Conservation (phyloP, 1,284 basidiomycete species). For the Ustilago xerochloae region DNA sequence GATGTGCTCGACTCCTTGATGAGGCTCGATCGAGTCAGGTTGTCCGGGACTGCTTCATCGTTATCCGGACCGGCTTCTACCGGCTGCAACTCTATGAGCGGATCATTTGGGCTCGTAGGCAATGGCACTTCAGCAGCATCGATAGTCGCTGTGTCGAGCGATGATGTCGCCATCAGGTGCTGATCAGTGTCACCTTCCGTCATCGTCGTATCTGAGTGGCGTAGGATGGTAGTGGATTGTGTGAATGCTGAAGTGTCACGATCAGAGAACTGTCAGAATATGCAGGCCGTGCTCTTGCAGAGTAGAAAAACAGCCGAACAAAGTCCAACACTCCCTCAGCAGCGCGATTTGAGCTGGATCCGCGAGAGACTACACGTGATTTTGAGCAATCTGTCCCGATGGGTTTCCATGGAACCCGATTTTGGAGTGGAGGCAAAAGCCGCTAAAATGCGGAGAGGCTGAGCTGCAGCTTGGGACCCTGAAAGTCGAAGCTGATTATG, state of each 20-base stretch:
- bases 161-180: neutral
- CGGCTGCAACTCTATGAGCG: constrained; percentile 1
- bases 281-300: neutral
- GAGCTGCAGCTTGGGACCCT: constrained; percentile 1
- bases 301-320: constrained; percentile 38
- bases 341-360: constrained; percentile 10
- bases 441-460: neutral
- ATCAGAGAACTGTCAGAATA: neutral
- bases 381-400: neutral
- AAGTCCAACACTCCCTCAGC: constrained; percentile 26
- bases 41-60: neutral
- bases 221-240: neutral
- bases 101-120: constrained; percentile 20
- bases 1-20: neutral
- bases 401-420: neutral
- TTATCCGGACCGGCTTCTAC: neutral
- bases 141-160: neutral
- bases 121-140: constrained; percentile 23
- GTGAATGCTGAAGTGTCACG: neutral
- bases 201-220: neutral
- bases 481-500: neutral
- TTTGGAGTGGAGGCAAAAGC: neutral
- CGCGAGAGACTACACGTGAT: constrained; percentile 33
- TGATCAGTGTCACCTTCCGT: constrained; percentile 1
- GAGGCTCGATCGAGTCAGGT: neutral